A percentile compares a stretch with the other conserved stretches of the same genome.
Evolutionary conservation across 805 yeast genomes (phyloP).

Genomic region (Saturnispora quitensis): DNA sequence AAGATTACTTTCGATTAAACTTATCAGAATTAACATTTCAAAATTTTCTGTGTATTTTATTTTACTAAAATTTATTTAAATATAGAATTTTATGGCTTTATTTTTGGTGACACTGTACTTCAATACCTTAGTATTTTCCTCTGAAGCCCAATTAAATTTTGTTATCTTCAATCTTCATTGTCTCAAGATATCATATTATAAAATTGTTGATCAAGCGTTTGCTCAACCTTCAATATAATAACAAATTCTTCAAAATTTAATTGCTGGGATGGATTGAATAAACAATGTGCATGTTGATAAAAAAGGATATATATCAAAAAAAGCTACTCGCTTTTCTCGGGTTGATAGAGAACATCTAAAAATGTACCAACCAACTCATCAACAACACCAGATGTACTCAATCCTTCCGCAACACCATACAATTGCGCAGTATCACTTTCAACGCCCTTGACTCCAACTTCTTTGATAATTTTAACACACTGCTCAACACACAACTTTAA

Average conservation of each 20-base stretch:
- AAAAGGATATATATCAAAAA: background rate
- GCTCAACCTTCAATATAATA: background rate
- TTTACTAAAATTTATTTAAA: background rate
- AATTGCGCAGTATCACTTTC: slow-evolving; percentile 70
- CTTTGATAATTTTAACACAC: slow-evolving; percentile 24
- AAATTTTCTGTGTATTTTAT: slow-evolving; percentile 2
- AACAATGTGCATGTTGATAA: background rate
- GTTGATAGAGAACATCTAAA: slow-evolving; percentile 70
- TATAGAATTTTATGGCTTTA: background rate
- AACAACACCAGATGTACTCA: slow-evolving; percentile 75
- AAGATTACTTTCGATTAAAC: slow-evolving; percentile 71
- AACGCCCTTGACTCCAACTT: slow-evolving; percentile 7
- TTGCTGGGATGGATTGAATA: background rate
- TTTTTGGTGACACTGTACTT: background rate
- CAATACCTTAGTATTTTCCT: background rate
- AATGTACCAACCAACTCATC: slow-evolving; percentile 72
- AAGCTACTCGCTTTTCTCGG: slow-evolving; percentile 13
- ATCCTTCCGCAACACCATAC: slow-evolving; percentile 93
- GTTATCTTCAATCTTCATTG: background rate
- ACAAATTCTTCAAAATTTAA: background rate
- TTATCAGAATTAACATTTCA: background rate
- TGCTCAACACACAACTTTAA: slow-evolving; percentile 36
- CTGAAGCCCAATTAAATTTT: background rate
- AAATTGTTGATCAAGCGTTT: too few relatives aligned
- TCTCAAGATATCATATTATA: background rate